Evolutionary conservation across 176 grass and related monocot species (phyloP).

Genomic region (Zizania latifolia): DNA sequence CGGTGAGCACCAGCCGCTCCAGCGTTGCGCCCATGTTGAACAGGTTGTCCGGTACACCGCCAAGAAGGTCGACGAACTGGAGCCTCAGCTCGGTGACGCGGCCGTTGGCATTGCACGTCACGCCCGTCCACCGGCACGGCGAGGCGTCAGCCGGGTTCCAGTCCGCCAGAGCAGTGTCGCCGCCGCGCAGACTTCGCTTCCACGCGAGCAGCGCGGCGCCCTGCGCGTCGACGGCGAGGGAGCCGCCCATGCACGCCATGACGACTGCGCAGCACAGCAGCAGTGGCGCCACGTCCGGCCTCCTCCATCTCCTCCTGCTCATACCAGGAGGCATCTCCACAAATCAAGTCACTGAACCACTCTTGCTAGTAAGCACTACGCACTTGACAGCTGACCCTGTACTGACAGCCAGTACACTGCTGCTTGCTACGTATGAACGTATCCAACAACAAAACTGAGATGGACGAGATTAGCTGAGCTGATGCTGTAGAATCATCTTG

Average conservation of each 20-base stretch:
- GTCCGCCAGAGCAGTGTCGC: neutral
- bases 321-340: conserved; percentile 23
- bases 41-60: conserved; percentile 45
- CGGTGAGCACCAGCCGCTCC: conserved; percentile 49
- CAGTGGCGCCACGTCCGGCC: neutral
- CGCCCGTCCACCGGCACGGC: conserved; percentile 68
- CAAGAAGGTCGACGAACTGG: conserved; percentile 55
- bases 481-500: conserved; percentile 21
- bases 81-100: conserved; percentile 51
- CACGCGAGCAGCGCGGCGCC: conserved; percentile 60
- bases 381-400: neutral
- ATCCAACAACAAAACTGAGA: neutral
- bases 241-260: conserved; percentile 22
- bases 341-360: neutral
- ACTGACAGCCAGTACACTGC: neutral
- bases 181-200: conserved; percentile 46
- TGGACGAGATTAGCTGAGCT: neutral
- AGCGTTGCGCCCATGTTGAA: conserved; percentile 44
- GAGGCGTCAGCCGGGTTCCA: conserved; percentile 45
- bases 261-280: conserved; percentile 29
- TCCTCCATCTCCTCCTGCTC: conserved; percentile 14
- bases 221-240: conserved; percentile 45
- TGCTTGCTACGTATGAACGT: neutral
- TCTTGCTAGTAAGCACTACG: no score
- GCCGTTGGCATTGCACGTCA: conserved; percentile 47